These are phyloP conservation scores for Combretum micranthum DNA, from an alignment of 345 rosid species.

Conservation along the genomic window DNA sequence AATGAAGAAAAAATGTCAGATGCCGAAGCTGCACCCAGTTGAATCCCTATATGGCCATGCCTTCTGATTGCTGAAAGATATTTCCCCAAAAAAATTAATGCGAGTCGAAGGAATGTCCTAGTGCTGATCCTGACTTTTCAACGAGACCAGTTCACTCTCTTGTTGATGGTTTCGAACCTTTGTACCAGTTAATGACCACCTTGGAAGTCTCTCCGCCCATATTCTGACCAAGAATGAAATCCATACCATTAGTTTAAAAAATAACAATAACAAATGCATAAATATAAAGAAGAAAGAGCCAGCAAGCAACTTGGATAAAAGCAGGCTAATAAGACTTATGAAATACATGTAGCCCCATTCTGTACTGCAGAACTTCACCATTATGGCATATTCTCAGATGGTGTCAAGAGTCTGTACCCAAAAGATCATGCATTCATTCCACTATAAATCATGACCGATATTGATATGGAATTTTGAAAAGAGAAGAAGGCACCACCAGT, in stretches of 20 bases:
- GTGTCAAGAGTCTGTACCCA: too few species aligned
- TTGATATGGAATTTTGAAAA: too few species aligned
- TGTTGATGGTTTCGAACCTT: constrained; percentile 45
- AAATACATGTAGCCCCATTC: too few species aligned
- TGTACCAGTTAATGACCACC: constrained; percentile 48
- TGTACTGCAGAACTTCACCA: too few species aligned
- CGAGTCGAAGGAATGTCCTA: constrained; percentile 13
- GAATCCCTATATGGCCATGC: not conserved
- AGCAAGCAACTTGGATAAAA: too few species aligned
- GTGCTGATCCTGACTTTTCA: constrained; percentile 57
- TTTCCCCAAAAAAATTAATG: constrained; percentile 3
- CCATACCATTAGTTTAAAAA: not conserved
- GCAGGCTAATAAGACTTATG: too few species aligned
- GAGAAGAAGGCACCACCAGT: too few species aligned
- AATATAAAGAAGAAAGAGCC: too few species aligned
- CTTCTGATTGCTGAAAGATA: not conserved
- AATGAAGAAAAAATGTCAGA: too few species aligned
- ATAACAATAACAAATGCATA: not conserved
- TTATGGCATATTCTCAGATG: too few species aligned
- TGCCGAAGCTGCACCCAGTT: too few species aligned
- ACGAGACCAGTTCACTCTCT: constrained; percentile 64
- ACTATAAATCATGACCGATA: not conserved
- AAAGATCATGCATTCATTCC: not conserved
- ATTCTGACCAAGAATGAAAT: constrained; percentile 31
- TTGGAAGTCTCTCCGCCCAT: constrained; percentile 63